Conservation (phyloP, 768 basidiomycete genomes). For the Crucibulum laeve region DNA sequence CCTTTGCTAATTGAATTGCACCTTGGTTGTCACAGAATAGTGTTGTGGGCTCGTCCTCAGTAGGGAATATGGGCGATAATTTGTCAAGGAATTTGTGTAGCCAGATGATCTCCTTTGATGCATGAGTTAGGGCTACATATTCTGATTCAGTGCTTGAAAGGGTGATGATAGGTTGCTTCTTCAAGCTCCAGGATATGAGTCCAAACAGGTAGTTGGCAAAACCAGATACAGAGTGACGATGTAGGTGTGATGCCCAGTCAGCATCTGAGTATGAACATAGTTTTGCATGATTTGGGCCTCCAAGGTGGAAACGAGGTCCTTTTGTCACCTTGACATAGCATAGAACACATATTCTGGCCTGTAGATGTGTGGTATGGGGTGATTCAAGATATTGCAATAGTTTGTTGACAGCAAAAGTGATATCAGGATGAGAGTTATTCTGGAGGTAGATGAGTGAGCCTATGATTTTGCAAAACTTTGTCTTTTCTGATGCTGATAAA, state of each 20-base stretch:
- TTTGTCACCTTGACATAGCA: slow-evolving; percentile 17
- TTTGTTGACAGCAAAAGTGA: slow-evolving; percentile 9
- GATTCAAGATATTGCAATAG: slow-evolving; percentile 13
- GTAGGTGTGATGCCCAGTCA: slow-evolving; percentile 11
- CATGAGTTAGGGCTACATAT: slow-evolving; percentile 18
- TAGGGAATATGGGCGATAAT: slow-evolving; percentile 3
- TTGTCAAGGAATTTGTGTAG: slow-evolving; percentile 14
- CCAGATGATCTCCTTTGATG: slow-evolving; percentile 24
- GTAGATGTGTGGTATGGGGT: slow-evolving; percentile 21
- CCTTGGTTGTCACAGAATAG: slow-evolving; percentile 10
- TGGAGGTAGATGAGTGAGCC: not conserved
- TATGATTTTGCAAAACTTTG: not conserved
- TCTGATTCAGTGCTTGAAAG: slow-evolving; percentile 26
- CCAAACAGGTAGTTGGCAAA: slow-evolving; percentile 25
- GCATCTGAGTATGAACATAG: slow-evolving; percentile 17
- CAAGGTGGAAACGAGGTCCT: slow-evolving; percentile 15
- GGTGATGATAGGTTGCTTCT: slow-evolving; percentile 27
- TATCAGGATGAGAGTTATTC: slow-evolving; percentile 9
- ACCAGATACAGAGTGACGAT: slow-evolving; percentile 28
- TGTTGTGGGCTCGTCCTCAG: slow-evolving; percentile 7
- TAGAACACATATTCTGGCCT: slow-evolving; percentile 20
- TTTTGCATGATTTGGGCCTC: slow-evolving; percentile 24
- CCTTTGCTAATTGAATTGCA: too few relatives aligned
- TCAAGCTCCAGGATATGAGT: slow-evolving; percentile 28
- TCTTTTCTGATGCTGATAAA: slow-evolving; percentile 2